Percentiles rank a stretch among this genome's conserved stretches.
Conservation (phyloP, 2,329 filamentous ascomycete species). For the Colletotrichum karsti region DNA sequence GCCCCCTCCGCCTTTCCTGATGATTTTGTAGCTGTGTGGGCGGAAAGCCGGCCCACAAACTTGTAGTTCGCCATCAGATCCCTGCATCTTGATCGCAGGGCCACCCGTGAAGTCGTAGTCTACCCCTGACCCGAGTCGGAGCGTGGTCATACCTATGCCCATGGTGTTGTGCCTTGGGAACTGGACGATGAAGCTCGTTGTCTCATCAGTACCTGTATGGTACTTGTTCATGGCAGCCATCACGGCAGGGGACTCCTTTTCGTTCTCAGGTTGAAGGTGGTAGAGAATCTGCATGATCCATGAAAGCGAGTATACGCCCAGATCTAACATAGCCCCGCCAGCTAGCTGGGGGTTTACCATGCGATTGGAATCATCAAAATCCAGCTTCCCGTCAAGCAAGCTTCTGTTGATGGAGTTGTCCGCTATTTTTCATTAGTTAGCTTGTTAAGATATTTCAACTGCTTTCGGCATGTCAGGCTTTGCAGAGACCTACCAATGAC, state of each 20-base stretch:
- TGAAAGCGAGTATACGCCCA: slow-evolving; percentile 88
- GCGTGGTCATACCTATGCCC: slow-evolving; percentile 74
- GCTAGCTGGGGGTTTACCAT: slow-evolving; percentile 86
- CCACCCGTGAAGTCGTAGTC: slow-evolving; percentile 64
- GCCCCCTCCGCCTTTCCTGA: slow-evolving; percentile 58
- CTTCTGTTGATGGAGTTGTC: slow-evolving; percentile 32
- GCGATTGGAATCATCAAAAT: slow-evolving; percentile 68
- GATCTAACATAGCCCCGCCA: slow-evolving; percentile 82
- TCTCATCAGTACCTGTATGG: slow-evolving; percentile 78
- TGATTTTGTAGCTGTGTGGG: slow-evolving; percentile 71
- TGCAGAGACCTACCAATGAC: slow-evolving; percentile 64
- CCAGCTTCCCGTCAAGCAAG: slow-evolving; percentile 44
- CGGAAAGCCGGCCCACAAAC: slow-evolving; percentile 73
- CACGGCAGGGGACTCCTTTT: slow-evolving; percentile 75
- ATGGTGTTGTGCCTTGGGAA: slow-evolving; percentile 77
- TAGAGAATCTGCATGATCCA: slow-evolving; percentile 93
- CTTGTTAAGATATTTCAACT: no score
- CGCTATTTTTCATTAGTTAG: neutral
- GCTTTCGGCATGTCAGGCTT: no score
- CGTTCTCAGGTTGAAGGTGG: slow-evolving; percentile 74
- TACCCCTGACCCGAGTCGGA: slow-evolving; percentile 70
- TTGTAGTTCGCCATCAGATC: slow-evolving; percentile 77
- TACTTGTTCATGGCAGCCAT: slow-evolving; percentile 57
- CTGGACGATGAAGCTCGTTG: slow-evolving; percentile 77
- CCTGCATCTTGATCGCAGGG: slow-evolving; percentile 83